A percentile compares a stretch with the other conserved stretches of the same genome.
Conservation (phyloP, 257 asterid species). For the Nyctanthes arbortristis region DNA sequence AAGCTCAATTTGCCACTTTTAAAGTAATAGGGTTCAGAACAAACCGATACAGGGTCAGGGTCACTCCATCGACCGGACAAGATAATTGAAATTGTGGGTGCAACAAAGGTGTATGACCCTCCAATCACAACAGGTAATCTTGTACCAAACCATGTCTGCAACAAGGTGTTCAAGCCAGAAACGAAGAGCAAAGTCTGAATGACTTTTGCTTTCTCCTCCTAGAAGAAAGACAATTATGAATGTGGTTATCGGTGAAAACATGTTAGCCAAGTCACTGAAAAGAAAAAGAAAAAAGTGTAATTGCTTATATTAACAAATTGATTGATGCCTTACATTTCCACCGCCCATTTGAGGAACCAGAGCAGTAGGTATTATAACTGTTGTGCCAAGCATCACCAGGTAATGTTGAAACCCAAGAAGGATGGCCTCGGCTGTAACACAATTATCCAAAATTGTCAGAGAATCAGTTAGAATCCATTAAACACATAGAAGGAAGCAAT, state of each 20-base stretch:
- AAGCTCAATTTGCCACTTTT: constrained; percentile 1
- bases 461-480: neutral
- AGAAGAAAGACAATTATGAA: constrained; percentile 12
- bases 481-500: neutral
- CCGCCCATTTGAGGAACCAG: constrained; percentile 99
- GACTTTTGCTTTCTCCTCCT: constrained; percentile 96
- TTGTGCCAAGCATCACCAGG: constrained; percentile 88
- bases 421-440: constrained; percentile 83
- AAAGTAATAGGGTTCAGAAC: constrained; percentile 27
- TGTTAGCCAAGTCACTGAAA: neutral
- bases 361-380: constrained; percentile 89
- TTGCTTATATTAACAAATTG: constrained; percentile 8
- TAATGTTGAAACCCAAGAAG: constrained; percentile 95
- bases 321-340: constrained; percentile 80
- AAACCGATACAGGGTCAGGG: constrained; percentile 74
- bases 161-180: constrained; percentile 80
- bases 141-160: constrained; percentile 86
- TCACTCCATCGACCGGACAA: constrained; percentile 96
- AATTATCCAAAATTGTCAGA: constrained; percentile 22
- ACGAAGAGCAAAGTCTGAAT: constrained; percentile 87
- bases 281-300: neutral
- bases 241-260: neutral
- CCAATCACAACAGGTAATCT: constrained; percentile 92
- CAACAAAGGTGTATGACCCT: constrained; percentile 92
- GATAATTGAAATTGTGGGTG: constrained; percentile 88